Evolutionary conservation across 2,329 filamentous ascomycete species (phyloP).

Genomic region (Didymella keratinophila): DNA sequence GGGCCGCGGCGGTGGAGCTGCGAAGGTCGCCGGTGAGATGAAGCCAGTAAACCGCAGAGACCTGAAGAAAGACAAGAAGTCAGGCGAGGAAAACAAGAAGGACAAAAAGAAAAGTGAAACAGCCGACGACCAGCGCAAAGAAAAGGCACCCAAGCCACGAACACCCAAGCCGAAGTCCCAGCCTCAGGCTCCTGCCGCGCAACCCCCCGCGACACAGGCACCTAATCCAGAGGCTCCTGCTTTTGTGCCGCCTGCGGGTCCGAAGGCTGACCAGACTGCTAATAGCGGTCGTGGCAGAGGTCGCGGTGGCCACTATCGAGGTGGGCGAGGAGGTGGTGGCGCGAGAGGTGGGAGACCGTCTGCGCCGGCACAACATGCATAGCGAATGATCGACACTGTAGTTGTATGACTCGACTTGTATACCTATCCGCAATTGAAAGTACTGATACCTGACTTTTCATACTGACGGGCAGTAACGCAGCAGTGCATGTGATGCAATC

Average conservation of each 20-base stretch:
- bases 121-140: constrained; percentile 24
- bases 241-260: neutral
- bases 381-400: too few species aligned
- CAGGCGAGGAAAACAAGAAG: constrained; percentile 29
- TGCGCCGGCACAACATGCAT: constrained; percentile 5
- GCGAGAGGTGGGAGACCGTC: constrained; percentile 33
- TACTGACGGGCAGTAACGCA: too few species aligned
- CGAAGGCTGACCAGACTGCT: neutral
- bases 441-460: too few species aligned
- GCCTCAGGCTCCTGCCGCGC: neutral
- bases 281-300: constrained; percentile 14
- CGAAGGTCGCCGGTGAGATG: neutral
- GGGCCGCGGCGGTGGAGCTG: constrained; percentile 33
- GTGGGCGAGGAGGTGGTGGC: constrained; percentile 31
- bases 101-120: constrained; percentile 38
- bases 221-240: constrained; percentile 8
- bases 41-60: constrained; percentile 18
- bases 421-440: too few species aligned
- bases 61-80: constrained; percentile 25
- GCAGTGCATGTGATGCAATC: too few species aligned
- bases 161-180: constrained; percentile 5
- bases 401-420: too few species aligned
- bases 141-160: constrained; percentile 11
- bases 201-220: neutral
- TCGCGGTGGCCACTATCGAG: constrained; percentile 30